Base-by-base conservation (phyloP, 2,329 filamentous ascomycete species). In the Botrytis fabae region DNA sequence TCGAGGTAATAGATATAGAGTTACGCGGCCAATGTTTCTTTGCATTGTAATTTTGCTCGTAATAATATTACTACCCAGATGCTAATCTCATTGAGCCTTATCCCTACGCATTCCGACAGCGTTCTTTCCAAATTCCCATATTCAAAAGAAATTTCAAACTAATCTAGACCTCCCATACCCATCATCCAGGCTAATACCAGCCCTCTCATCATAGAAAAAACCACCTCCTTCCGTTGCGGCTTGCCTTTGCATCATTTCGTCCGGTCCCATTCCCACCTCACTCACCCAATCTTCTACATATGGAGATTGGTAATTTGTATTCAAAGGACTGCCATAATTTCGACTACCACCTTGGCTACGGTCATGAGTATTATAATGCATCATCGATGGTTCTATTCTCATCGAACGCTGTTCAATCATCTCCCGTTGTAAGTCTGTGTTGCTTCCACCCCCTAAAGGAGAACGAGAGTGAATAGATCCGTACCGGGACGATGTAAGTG, bases 211-310 rank as follows among this genome's bases (percentile, higher is more conserved):
- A 18, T 64, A 65, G n/a, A 64, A 65, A 14, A 71, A 42, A 10
- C 59, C 69, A 40, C 48, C 54, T 44, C 48, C 65, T 25, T 54
- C 46, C 38, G 51, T 61, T 44, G 51, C 35, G 18, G 59, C 59
- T 35, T 71, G 69, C 48, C 59, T 71, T 46, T 65, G 69, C 59
- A 71, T 40, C 44, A 71, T 42, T 12, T 71, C 42, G 38, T 71
- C 69, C 9, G 46, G 46, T 5, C 48, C 65, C 38, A 32, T 32
- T n/a, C 35, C 69, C 57, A 28, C 59, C 22, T 71, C 69, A 71
- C 59, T 64, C 32, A 71, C 46, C 69, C 69, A 71, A 25, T 71
- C 69, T 64, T 71, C 69, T 16, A 71, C 69, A 42, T 71, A 71
- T 16, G 69, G 69, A 40, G 69, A 54, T 71, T 71, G 59, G 40